Base-by-base conservation (phyloP, 441 rosid genomes). In the Adansonia rubrostipa region DNA sequence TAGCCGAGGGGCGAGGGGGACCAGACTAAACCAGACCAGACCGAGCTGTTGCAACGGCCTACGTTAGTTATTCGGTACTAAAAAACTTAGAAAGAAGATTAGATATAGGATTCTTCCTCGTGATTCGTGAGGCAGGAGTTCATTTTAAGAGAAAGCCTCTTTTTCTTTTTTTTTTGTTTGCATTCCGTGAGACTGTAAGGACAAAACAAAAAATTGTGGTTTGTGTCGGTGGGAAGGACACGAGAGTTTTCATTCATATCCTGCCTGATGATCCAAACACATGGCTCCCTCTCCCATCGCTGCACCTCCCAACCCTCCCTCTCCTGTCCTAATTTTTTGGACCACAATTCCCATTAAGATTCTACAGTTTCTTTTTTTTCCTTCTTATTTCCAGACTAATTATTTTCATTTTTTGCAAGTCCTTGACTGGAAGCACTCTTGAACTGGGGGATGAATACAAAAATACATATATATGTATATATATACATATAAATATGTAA, bases 201-300 rank as follows among this genome's bases (percentile, higher is more conserved):
- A 71, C 42, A 48, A 14, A 22, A 47, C 6, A 15, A 17, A 44
- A 5, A 33, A 33, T 19, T 19, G 20, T 5, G 33, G 58, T 24
- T 9, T 56, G 33, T 53, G 85, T 73, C 77, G 79, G 71, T 73
- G 73, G 48, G n/a, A 20, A 15, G 74, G 76, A 68, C 80, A 68
- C 73, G 80, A 56, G 78, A 73, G n/a, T 79, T 68, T 71, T 47
- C 76, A 67, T 79, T 73, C 66, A 10, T 20, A 20, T 11, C 45
- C 19, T 45, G 64, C 62, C 51, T 50, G 44, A 66, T 60, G n/a
- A 67, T 50, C 58, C 70, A 58, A 57, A 77, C 61, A 56, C 47
- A 56, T 54, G 13, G 45, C 33, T 20, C 48, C 58, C 24, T 8
- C 17, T 13, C 53, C 28, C 28, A 24, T 24, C 28, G 28, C 28